Conservation (phyloP, 495 filamentous ascomycete genomes). For the Hypoxylon rickii region DNA sequence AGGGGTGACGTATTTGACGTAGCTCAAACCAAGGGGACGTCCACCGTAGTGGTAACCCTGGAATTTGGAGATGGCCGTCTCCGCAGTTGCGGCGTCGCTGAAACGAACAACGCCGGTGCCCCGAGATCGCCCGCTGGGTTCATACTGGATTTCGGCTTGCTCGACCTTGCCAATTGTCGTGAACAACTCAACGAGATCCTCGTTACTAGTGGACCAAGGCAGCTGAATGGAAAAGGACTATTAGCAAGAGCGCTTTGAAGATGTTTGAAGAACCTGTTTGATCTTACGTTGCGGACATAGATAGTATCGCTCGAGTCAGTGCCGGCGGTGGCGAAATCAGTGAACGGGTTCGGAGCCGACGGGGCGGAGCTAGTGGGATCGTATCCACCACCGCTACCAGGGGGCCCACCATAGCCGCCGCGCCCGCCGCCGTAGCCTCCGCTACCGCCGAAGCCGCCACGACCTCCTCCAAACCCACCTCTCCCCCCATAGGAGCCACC, state of each 20-base stretch:
- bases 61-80: conserved; percentile 95
- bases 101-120: conserved; percentile 96
- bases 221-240: conserved; percentile 59
- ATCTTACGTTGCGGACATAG: conserved; percentile 94
- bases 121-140: conserved; percentile 91
- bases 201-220: conserved; percentile 98
- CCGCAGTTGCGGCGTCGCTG: conserved; percentile 78
- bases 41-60: conserved; percentile 97
- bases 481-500: conserved; percentile 60
- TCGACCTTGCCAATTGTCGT: conserved; percentile 97
- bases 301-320: conserved; percentile 83
- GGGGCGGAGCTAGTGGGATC: conserved; percentile 39
- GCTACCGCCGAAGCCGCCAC: conserved; percentile 49
- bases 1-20: conserved; percentile 83
- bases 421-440: conserved; percentile 41
- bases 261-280: not conserved
- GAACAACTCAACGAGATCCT: conserved; percentile 94
- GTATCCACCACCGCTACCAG: conserved; percentile 53
- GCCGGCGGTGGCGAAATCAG: conserved; percentile 87
- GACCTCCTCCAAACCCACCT: conserved; percentile 61
- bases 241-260: conserved; percentile 23
- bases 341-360: conserved; percentile 87
- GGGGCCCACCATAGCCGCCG: conserved; percentile 47
- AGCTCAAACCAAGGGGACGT: conserved; percentile 87
- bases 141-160: conserved; percentile 97